These are phyloP conservation scores for Chlamydomonas sphaeroides DNA, from an alignment of 139 green algal species.

Conservation along the genomic window DNA sequence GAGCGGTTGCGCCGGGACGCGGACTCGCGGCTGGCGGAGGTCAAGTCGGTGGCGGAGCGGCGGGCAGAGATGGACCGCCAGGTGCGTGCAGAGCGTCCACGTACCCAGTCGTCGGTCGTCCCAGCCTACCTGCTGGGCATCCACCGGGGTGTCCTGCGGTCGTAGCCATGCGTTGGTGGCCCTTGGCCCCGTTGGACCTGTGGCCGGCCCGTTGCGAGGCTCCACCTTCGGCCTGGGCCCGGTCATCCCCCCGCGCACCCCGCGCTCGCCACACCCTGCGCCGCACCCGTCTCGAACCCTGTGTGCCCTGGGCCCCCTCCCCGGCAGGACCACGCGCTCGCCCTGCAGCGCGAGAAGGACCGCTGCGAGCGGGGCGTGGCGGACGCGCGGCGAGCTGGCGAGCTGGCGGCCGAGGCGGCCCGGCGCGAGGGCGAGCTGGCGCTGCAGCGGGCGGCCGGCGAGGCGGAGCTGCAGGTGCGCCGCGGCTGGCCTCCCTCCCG, in stretches of 20 bases:
- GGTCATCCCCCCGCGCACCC: no score
- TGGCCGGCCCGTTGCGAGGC: no score
- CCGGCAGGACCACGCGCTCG: conserved; percentile 8
- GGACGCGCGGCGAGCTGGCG: neutral
- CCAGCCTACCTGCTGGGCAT: no score
- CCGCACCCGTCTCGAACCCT: no score
- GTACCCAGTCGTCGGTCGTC: no score
- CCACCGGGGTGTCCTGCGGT: no score
- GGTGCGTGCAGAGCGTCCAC: neutral
- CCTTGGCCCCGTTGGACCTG: no score
- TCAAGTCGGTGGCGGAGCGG: neutral
- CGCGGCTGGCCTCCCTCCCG: no score
- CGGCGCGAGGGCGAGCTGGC: neutral
- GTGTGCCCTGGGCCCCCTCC: no score
- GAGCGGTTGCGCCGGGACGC: neutral
- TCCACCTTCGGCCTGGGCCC: no score
- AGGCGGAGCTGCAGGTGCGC: neutral
- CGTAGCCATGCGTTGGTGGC: no score
- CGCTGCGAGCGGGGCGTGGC: neutral
- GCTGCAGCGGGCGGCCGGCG: neutral
- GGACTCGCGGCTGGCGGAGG: neutral
- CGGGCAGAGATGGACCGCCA: neutral
- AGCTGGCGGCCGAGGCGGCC: neutral
- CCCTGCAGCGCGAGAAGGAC: conserved; percentile 22
- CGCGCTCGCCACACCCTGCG: no score